These are phyloP conservation scores for Russula lepida DNA, from an alignment of 768 basidiomycete species.

Conservation along the genomic window DNA sequence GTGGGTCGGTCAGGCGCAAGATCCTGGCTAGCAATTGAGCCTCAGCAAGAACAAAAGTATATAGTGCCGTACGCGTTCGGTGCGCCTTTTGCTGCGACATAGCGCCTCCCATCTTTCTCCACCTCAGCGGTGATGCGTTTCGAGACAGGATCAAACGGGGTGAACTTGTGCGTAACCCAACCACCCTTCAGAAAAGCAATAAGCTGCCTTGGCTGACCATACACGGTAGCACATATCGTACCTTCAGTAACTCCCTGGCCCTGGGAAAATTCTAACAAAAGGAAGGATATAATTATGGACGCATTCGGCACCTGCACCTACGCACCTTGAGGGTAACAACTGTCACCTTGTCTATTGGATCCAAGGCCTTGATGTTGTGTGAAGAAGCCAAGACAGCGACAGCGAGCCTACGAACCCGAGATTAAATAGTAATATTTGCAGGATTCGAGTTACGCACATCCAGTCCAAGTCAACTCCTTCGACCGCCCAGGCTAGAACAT, in stretches of 20 bases:
- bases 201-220: neutral
- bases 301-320: neutral
- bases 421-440: neutral
- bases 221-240: neutral
- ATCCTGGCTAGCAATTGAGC: slow-evolving; percentile 26
- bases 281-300: neutral
- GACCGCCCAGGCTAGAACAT: slow-evolving; percentile 16
- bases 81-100: slow-evolving; percentile 39
- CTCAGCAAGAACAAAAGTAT: neutral
- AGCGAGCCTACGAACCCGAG: slow-evolving; percentile 24
- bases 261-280: slow-evolving; percentile 33
- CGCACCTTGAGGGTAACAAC: slow-evolving; percentile 33
- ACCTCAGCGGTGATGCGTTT: slow-evolving; percentile 45
- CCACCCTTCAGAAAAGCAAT: slow-evolving; percentile 25
- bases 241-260: slow-evolving; percentile 31
- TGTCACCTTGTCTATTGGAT: slow-evolving; percentile 43
- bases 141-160: slow-evolving; percentile 43
- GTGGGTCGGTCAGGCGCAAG: slow-evolving; percentile 33
- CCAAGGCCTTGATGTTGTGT: slow-evolving; percentile 38
- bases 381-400: slow-evolving; percentile 40
- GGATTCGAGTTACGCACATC: slow-evolving; percentile 22
- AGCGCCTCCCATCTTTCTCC: slow-evolving; percentile 35
- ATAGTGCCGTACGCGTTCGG: slow-evolving; percentile 32
- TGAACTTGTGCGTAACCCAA: slow-evolving; percentile 40
- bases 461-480: slow-evolving; percentile 28